These are phyloP conservation scores for Thamnidium elegans DNA, from an alignment of 192 early-diverging fungal genomes.

Conservation along the genomic window DNA sequence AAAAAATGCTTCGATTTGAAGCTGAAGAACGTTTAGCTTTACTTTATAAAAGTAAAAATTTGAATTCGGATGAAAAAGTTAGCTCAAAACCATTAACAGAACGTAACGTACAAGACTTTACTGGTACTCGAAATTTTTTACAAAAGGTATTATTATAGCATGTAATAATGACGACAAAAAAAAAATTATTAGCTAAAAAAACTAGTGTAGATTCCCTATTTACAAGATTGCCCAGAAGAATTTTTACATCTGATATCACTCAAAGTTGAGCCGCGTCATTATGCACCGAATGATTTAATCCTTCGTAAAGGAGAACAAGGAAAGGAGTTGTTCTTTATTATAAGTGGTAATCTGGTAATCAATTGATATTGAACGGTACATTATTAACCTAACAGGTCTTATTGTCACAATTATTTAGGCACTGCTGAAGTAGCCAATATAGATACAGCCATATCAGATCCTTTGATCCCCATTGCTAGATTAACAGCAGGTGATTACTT, in stretches of 20 bases:
- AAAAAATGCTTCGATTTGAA: constrained; percentile 52
- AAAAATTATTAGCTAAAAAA: not conserved
- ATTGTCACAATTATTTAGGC: not conserved
- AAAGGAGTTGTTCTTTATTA: constrained; percentile 72
- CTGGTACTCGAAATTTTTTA: constrained; percentile 5
- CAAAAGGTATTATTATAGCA: constrained; percentile 7
- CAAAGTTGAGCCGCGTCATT: constrained; percentile 48
- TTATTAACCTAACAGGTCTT: not conserved
- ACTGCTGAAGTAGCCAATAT: constrained; percentile 22
- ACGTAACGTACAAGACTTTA: constrained; percentile 23
- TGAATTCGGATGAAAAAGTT: not conserved
- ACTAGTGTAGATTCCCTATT: constrained; percentile 40
- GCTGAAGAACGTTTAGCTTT: constrained; percentile 61
- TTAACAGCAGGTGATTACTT: constrained; percentile 47
- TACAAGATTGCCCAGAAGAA: constrained; percentile 41
- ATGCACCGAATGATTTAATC: constrained; percentile 53
- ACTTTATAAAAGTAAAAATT: constrained; percentile 35
- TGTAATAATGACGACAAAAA: constrained; percentile 6
- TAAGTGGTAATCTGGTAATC: constrained; percentile 42
- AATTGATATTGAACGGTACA: too few species aligned
- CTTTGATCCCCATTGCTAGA: constrained; percentile 27
- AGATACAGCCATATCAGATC: not conserved
- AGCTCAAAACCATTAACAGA: constrained; percentile 1
- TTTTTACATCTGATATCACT: constrained; percentile 45
- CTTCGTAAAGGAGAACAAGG: constrained; percentile 61